A percentile compares a stretch with the other conserved stretches of the same genome.
These are phyloP conservation scores for Paxillus involutus DNA, from an alignment of 768 basidiomycete genomes.

Conservation along the genomic window DNA sequence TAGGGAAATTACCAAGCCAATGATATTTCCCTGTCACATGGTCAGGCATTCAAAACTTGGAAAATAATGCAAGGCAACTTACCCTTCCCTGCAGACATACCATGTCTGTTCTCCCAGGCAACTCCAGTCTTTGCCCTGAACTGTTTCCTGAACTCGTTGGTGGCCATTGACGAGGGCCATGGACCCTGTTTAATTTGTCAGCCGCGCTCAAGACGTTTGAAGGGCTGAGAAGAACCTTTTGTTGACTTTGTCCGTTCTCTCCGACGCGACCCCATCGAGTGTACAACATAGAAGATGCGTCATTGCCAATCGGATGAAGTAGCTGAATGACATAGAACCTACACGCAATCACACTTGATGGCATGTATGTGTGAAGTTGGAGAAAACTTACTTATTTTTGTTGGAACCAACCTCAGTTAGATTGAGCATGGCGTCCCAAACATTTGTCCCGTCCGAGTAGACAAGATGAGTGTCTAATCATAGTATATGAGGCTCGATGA, in stretches of 20 bases:
- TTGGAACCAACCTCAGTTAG: constrained; percentile 52
- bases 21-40: constrained; percentile 52
- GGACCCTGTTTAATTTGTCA: constrained; percentile 44
- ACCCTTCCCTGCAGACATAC: constrained; percentile 54
- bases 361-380: not conserved
- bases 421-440: constrained; percentile 65
- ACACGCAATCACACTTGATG: not conserved
- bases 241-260: constrained; percentile 49
- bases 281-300: constrained; percentile 37
- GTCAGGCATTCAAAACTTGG: not conserved
- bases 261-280: constrained; percentile 67
- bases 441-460: constrained; percentile 37
- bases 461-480: constrained; percentile 52
- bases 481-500: not conserved
- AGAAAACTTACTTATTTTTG: constrained; percentile 45
- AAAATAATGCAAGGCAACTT: not conserved
- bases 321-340: constrained; percentile 64
- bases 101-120: constrained; percentile 49
- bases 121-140: constrained; percentile 54
- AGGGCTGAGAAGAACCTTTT: constrained; percentile 37
- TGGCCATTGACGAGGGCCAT: constrained; percentile 37
- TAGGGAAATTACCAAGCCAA: constrained; percentile 48
- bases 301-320: constrained; percentile 46
- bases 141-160: constrained; percentile 59
- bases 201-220: not conserved